Base-by-base conservation (phyloP, 805 yeast species). In the Pichia manshurica region DNA sequence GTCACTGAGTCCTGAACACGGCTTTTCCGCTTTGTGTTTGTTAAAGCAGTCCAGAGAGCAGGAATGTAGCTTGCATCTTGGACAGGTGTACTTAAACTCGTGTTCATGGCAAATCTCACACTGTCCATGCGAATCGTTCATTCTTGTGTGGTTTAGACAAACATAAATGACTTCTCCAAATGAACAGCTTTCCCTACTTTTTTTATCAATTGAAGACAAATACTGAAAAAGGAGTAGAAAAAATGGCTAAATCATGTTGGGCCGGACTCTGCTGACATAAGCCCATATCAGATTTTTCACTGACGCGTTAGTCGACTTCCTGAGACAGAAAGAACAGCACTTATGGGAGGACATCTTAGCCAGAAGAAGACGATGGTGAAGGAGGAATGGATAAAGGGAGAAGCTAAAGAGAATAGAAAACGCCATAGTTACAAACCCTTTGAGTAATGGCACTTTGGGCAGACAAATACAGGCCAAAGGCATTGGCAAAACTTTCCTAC, bases 371-470 rank as follows among this genome's bases (percentile, higher is more conserved):
- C n/a, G 17, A 33, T 8, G 17, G 7, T 33, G 36, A 33, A 8
- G 17, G 17, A 8, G 17, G 17, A 8, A 12, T 8, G 15, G 7
- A 7, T 33, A n/a, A 25, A 35, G 22, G 16, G 22, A 35, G 22
- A 19, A 15, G 22, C 15, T 5, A 35, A 35, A 19, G 12, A 25
- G 29, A 8, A 25, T 10, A 25, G 29, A 25, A 10, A 25, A 25
- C 10, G 10, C 29, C 7, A 10, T 25, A 25, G 10, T 8, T 10
- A 25, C 29, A 10, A 25, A 25, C 7, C 29, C 7, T 25, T 25
- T 7, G 29, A 25, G 38, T 3, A 7, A 90, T 90, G 96, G 84
- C 96, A 6, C 75, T 93, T 64, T 93, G 99, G 99, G 96, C 95
- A 7, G 98, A 93, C 65, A 88, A 89, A 56, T 82, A 89, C 65